Percentiles rank a stretch among this genome's conserved stretches.
phyloP scores from a whole-genome alignment of 164 flowering plant species.

The Macadamia integrifolia region DNA sequence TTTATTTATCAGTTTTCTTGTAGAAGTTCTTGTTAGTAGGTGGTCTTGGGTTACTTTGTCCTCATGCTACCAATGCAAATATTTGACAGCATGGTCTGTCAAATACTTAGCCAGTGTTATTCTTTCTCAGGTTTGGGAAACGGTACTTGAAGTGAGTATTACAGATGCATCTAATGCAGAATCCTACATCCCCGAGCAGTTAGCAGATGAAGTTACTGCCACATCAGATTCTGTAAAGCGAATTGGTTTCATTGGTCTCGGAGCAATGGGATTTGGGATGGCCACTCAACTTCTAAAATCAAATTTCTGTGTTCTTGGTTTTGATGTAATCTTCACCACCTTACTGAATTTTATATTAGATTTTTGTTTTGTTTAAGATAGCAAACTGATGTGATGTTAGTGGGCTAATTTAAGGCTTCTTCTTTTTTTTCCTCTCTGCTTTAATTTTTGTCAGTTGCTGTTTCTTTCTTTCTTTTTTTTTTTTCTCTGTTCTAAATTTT shows the following conservation, averaged over 20 bases:
- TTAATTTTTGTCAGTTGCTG: too few relatives aligned
- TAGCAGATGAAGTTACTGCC: slow-evolving; percentile 44
- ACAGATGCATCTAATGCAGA: slow-evolving; percentile 56
- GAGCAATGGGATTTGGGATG: slow-evolving; percentile 99
- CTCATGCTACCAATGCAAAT: not conserved
- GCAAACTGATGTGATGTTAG: too few relatives aligned
- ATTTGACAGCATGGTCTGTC: not conserved
- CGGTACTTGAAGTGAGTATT: slow-evolving; percentile 53
- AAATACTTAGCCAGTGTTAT: not conserved
- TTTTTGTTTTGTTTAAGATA: too few relatives aligned
- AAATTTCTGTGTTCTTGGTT: slow-evolving; percentile 71
- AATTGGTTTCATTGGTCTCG: slow-evolving; percentile 96
- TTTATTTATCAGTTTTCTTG: not conserved
- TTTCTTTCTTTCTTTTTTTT: not conserved
- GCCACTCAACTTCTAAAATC: slow-evolving; percentile 84
- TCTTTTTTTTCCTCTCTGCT: not conserved
- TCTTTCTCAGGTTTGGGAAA: slow-evolving; percentile 65
- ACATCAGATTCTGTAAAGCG: slow-evolving; percentile 45
- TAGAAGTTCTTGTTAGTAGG: slow-evolving; percentile 1
- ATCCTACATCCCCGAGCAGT: slow-evolving; percentile 52
- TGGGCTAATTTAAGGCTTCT: not conserved
- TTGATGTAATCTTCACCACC: slow-evolving; percentile 54
- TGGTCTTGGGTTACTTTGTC: slow-evolving; percentile 1
- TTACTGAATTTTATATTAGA: not conserved
- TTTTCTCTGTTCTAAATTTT: not conserved